These are phyloP conservation scores for Coemansia erecta DNA, from an alignment of 192 early-diverging fungal genomes.

Conservation along the genomic window DNA sequence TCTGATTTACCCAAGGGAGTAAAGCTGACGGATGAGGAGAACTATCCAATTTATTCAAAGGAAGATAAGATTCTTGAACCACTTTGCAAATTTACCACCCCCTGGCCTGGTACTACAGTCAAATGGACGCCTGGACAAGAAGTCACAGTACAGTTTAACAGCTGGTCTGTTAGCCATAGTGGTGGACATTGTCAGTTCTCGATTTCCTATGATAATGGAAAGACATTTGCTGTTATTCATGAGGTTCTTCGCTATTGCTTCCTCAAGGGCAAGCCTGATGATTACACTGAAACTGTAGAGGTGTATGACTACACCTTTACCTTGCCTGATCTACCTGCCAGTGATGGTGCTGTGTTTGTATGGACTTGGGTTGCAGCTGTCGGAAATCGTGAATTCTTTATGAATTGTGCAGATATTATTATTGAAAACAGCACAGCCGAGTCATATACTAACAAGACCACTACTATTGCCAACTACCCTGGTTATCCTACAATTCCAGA, in stretches of 20 bases:
- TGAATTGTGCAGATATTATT: slow-evolving; percentile 61
- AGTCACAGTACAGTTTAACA: slow-evolving; percentile 50
- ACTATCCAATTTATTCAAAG: too few species aligned
- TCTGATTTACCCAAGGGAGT: slow-evolving; percentile 6
- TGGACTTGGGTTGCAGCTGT: slow-evolving; percentile 66
- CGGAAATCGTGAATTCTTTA: slow-evolving; percentile 69
- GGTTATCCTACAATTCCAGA: too few species aligned
- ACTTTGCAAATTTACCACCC: slow-evolving; percentile 45
- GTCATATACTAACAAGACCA: slow-evolving; percentile 2
- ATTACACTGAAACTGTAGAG: slow-evolving; percentile 25
- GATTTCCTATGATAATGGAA: slow-evolving; percentile 60
- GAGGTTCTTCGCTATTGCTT: slow-evolving; percentile 57
- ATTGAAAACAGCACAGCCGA: slow-evolving; percentile 36
- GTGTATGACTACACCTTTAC: slow-evolving; percentile 31
- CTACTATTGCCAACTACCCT: too few species aligned
- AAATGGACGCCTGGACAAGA: slow-evolving; percentile 47
- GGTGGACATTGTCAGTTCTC: slow-evolving; percentile 72
- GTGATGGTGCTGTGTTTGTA: slow-evolving; percentile 54
- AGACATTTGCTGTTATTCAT: slow-evolving; percentile 60
- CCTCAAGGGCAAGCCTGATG: slow-evolving; percentile 20
- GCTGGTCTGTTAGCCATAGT: slow-evolving; percentile 52
- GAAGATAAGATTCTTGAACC: too few species aligned
- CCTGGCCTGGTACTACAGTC: slow-evolving; percentile 25
- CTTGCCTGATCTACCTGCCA: slow-evolving; percentile 56
- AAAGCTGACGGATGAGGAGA: too few species aligned